A percentile compares a stretch with the other conserved stretches of the same genome.
These are phyloP conservation scores for Cystobasidium tubakii DNA, from an alignment of 768 basidiomycete genomes.

Conservation along the genomic window DNA sequence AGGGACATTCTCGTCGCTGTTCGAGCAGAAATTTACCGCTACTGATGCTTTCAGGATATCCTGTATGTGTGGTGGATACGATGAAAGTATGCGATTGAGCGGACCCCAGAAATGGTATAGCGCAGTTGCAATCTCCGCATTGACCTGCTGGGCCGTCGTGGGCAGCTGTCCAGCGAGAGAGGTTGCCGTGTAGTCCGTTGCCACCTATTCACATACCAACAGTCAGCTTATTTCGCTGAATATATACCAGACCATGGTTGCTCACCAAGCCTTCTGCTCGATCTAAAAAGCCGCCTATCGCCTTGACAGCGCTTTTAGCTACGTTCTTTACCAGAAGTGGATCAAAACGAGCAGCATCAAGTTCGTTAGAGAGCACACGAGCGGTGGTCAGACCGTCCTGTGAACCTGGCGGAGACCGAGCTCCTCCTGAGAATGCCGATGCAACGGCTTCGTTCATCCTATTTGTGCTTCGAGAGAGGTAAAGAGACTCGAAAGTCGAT, in stretches of 20 bases:
- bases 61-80: constrained; percentile 55
- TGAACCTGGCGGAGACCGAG: constrained; percentile 64
- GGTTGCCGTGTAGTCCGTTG: constrained; percentile 70
- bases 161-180: constrained; percentile 69
- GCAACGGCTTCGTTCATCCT: constrained; percentile 76
- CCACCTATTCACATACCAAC: constrained; percentile 53
- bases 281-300: constrained; percentile 63
- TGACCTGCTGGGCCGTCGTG: constrained; percentile 69
- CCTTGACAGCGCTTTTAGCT: constrained; percentile 64
- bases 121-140: constrained; percentile 70
- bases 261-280: constrained; percentile 67
- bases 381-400: constrained; percentile 72
- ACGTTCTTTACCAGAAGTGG: constrained; percentile 74
- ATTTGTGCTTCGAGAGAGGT: constrained; percentile 73
- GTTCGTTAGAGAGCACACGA: constrained; percentile 75
- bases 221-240: not conserved
- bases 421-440: constrained; percentile 59
- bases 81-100: constrained; percentile 61
- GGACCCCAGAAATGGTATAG: constrained; percentile 70
- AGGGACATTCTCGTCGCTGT: not conserved
- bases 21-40: constrained; percentile 22
- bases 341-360: constrained; percentile 88
- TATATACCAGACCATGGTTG: constrained; percentile 13
- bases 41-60: constrained; percentile 39
- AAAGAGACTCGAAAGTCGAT: constrained; percentile 76